Conservation (phyloP, 164 flowering plant species). For the Macadamia tetraphylla region DNA sequence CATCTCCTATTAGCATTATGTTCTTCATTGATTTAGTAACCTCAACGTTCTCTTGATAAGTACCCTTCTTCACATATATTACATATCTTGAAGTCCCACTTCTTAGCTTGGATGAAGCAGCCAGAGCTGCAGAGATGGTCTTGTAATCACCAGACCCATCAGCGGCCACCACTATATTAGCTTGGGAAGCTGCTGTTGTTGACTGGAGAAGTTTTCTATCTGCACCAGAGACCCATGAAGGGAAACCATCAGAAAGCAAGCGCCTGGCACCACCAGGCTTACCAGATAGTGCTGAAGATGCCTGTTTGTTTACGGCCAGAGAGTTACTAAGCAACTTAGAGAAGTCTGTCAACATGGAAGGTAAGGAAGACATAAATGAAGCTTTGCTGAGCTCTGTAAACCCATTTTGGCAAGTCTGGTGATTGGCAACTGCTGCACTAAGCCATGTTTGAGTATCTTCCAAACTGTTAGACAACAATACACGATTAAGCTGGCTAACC, state of each 20-base stretch:
- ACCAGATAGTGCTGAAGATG: neutral
- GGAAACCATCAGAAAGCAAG: conserved; percentile 31
- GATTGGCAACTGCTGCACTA: neutral
- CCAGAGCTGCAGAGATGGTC: conserved; percentile 54
- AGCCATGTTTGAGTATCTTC: neutral
- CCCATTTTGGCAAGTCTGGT: neutral
- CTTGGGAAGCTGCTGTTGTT: conserved; percentile 10
- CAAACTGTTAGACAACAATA: neutral
- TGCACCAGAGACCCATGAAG: conserved; percentile 40
- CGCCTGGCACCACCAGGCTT: conserved; percentile 22
- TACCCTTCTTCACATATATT: too few species aligned
- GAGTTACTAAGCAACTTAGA: neutral
- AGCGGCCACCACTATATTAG: conserved; percentile 54
- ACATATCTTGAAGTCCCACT: conserved; percentile 26
- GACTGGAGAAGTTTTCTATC: conserved; percentile 43
- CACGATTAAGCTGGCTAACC: neutral
- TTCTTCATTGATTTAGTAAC: conserved; percentile 29
- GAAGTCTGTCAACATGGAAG: neutral
- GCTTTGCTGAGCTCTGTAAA: neutral
- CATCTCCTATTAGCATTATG: conserved; percentile 63
- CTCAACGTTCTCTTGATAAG: conserved; percentile 39
- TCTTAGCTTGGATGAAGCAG: conserved; percentile 13
- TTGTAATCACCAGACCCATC: conserved; percentile 62
- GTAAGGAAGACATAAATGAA: neutral
- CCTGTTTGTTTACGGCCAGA: conserved; percentile 14